Conservation (phyloP, 2,329 filamentous ascomycete species). For the Fusarium sp. region DNA sequence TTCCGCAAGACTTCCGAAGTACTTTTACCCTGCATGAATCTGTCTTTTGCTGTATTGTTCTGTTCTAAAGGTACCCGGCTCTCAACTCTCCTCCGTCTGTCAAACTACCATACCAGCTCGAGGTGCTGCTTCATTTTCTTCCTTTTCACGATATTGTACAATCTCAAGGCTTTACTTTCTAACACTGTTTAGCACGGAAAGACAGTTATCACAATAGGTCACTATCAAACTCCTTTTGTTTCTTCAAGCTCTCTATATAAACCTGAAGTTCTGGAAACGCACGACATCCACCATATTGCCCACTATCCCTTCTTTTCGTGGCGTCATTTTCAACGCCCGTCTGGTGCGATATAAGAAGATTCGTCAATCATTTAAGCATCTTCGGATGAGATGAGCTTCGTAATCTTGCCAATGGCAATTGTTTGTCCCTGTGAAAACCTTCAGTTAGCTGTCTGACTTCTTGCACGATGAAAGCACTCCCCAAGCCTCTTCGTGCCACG, state of each 20-base stretch:
- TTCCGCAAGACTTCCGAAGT: not conserved
- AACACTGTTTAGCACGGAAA: not conserved
- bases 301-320: slow-evolving; percentile 25
- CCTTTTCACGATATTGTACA: not conserved
- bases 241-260: slow-evolving; percentile 39
- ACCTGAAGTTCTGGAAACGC: slow-evolving; percentile 30
- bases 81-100: not conserved
- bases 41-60: not conserved
- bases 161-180: not conserved
- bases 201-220: not conserved
- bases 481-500: slow-evolving; percentile 14
- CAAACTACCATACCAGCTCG: not conserved
- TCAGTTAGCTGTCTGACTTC: slow-evolving; percentile 45
- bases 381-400: slow-evolving; percentile 74
- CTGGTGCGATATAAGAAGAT: slow-evolving; percentile 17
- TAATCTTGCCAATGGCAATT: slow-evolving; percentile 99
- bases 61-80: not conserved
- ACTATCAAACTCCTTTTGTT: slow-evolving; percentile 23
- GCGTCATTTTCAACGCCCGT: slow-evolving; percentile 25
- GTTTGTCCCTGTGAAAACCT: slow-evolving; percentile 81
- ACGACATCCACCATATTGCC: slow-evolving; percentile 37
- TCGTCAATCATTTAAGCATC: slow-evolving; percentile 44
- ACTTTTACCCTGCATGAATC: not conserved
- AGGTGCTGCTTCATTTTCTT: not conserved
- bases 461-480: slow-evolving; percentile 15